Evolutionary conservation across 2,329 filamentous ascomycete species (phyloP), one percentile per base, ranked within the genome.

Genomic region (Colletotrichum plurivorum): DNA sequence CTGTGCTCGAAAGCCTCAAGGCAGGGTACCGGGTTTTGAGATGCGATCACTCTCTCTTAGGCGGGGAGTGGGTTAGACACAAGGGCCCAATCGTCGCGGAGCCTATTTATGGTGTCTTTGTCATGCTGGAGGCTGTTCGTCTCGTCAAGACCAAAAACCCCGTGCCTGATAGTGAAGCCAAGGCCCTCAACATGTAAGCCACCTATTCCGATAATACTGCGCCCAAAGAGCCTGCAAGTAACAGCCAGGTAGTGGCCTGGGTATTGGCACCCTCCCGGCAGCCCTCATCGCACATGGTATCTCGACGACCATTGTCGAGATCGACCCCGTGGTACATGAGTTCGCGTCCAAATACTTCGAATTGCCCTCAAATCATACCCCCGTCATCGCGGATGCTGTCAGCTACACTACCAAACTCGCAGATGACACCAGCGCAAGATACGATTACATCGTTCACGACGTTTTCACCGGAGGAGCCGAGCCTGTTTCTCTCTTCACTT

Each of bases 391-490:
- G 58, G 94, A 99, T 75, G 96, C 96, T 0, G 89, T 94, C 3
- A 81, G 83, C n/a, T 97, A 90, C 78, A 87, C 89, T 18, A 79
- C 84, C 53, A 76, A 81, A 60, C 76, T 86, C 55, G 83, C 83
- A 63, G 76, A 80, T 58, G 73, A 81, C 31, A 74, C 82, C 65
- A 78, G 80, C 8, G 78, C 84, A 54, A 84, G 84, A 31, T 99
- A 92, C 78, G 92, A 98, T 82, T 98, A 97, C 83, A 96, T 99
- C 76, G 87, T 99, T 62, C 96, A 99, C 79, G 96, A 99, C 74
- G 96, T 99, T 25, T 99, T 99, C 79, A 99, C 96, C 0, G 96
- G 96, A 25, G 96, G 96, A 60, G 95, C 94, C 0, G 96, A 98
- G 79, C 96, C 96, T 0, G 89, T 95, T 3, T 85, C 91, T 8